Base-by-base conservation (phyloP, 352 stramenopile genomes). In the Albugo candida region DNA sequence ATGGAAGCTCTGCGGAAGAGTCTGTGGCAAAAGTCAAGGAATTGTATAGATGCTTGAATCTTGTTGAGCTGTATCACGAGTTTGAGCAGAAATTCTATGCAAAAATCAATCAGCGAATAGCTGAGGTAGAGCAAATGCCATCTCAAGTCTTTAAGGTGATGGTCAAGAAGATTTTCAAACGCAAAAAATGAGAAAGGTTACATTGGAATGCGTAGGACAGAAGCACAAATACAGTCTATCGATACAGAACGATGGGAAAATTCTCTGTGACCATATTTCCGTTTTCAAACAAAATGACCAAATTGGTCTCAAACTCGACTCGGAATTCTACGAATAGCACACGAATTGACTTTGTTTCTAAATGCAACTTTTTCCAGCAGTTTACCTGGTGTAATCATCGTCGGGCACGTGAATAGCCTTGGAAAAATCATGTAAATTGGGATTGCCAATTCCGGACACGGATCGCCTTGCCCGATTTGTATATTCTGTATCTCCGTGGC, bases 111-210 rank as follows among this genome's bases (percentile, higher is more conserved):
- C 55, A 70, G 17, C 63, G 70, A 41, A 95, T 95, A 52, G 68
- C 67, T 48, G 63, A 77, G 38, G 67, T 95, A 39, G 80, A 60
- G 53, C 63, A 73, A 47, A 88, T 94, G 67, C 92, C 86, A 24
- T 79, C 72, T 38, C 77, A 92, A 21, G 77, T 97, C 39, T 98
- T 97, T 67, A 79, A 86, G 31, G 73, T 89, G 53, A 73, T 98
- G 27, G 65, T 97, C 36, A 81, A 65, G 46, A 97, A 97, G 67
- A 97, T 97, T 64, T 97, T 96, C 79, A 97, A 97, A 66, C 84
- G 93, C 54, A 82, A 75, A 52, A 97, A 97, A 69, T 97, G 77
- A 80, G 27, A 16, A 44, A 14, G 6, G 3, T 8, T 43, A 43
- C 8, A 24, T 24, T 19, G 38, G 8, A 8, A 24, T 3, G 38